Conservation (phyloP, 805 yeast genomes). For the Zygosaccharomyces siamensis region DNA sequence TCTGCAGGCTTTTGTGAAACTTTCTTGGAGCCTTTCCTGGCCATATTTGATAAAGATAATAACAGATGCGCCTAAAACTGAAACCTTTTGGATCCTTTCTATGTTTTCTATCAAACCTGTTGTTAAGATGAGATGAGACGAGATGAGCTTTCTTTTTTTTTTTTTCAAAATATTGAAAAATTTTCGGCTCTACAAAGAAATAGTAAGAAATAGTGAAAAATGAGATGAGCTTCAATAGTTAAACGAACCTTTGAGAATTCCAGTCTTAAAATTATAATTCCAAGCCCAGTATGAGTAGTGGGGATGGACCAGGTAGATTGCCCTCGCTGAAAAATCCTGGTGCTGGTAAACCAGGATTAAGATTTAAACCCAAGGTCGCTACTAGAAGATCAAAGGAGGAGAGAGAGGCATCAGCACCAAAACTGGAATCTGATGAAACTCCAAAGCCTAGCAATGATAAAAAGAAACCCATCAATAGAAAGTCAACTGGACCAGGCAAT, state of each 20-base stretch:
- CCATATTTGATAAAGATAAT: conserved; percentile 1
- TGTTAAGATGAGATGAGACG: conserved; percentile 11
- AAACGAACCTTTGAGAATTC: background rate
- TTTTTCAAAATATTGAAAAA: conserved; percentile 8
- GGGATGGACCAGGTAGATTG: conserved; percentile 29
- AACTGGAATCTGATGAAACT: conserved; percentile 33
- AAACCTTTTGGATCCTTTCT: background rate
- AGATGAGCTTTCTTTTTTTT: conserved; percentile 22
- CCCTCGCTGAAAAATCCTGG: conserved; percentile 29
- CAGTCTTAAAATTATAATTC: background rate
- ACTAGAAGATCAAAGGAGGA: conserved; percentile 81
- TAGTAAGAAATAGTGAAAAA: background rate
- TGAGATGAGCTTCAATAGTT: conserved; percentile 11
- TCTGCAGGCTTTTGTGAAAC: conserved; percentile 21
- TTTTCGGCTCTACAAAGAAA: conserved; percentile 6
- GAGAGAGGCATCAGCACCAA: conserved; percentile 72
- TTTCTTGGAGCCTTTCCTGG: conserved; percentile 19
- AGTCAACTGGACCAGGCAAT: conserved; percentile 15
- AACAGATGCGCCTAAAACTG: conserved; percentile 6
- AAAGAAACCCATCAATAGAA: conserved; percentile 18
- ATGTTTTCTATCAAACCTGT: background rate
- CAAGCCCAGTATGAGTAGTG: conserved; percentile 12
- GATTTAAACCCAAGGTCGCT: conserved; percentile 83
- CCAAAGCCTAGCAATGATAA: conserved; percentile 14
- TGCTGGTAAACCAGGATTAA: conserved; percentile 47